Base-by-base conservation (phyloP, 1,284 basidiomycete genomes). In the Bjerkandera adusta region DNA sequence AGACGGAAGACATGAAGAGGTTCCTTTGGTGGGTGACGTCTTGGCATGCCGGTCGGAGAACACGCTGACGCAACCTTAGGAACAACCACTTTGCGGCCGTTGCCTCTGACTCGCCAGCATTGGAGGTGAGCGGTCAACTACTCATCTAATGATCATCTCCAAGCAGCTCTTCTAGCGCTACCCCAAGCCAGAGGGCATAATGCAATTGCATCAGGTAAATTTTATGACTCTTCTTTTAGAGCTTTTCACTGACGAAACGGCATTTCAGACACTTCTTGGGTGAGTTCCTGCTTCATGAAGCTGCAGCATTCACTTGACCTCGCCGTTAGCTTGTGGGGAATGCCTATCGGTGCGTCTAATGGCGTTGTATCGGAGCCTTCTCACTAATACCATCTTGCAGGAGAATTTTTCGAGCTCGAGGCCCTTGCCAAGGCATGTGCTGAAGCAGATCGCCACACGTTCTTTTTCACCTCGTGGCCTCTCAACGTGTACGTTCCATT, bases 1-100 rank as follows among this genome's bases (percentile, higher is more conserved):
- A 84, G 59, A 73, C 73, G 11, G 78, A 82, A 15, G 80, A 82
- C n/a, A 84, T 84, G 81, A 85, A 83, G 54, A 71, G 74, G 2
- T 85, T 85, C 66, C 62, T 85, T 24, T 86, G 84, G 82, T 81
- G 22, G 10, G 41, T 16, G 34, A 57, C 7, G 68, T 60, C 18
- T 21, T 25, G 32, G 30, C 4, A 3, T 24, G 11, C 41, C 20
- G 27, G 26, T 8, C 26, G 22, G 5, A 26, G 25, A 39, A 26
- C 25, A 12, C 36, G 25, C 30, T 45, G 11, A 35, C 10, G 30
- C 48, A 2, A 48, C n/a, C 55, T 44, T 48, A 87, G 85, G 86
- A 73, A 89, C 64, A 84, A 87, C 57, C 85, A 89, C 60, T 87
- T 89, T 60, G 81, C 85, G 1, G 84, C 85, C 3, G 61, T 87